Evolutionary conservation across 495 filamentous ascomycete species (phyloP).

Genomic region (Penicillium dipodomyicola): DNA sequence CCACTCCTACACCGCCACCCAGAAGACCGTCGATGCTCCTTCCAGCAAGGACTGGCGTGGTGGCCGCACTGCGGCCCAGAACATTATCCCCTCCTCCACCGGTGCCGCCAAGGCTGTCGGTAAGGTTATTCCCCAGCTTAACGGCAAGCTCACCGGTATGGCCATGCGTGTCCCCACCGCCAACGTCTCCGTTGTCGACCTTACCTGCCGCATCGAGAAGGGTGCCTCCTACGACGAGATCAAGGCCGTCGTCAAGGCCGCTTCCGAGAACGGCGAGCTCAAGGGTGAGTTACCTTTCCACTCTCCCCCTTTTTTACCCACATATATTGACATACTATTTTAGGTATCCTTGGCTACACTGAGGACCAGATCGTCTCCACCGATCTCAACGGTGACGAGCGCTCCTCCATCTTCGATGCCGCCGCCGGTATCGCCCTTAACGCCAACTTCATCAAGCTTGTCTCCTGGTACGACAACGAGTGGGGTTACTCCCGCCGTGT

Average conservation of each 20-base stretch:
- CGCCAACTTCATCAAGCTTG: slow-evolving; percentile 96
- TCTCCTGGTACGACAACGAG: slow-evolving; percentile 97
- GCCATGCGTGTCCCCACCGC: slow-evolving; percentile 96
- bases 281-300: slow-evolving; percentile 50
- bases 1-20: slow-evolving; percentile 99
- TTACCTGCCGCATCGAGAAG: slow-evolving; percentile 94
- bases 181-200: slow-evolving; percentile 98
- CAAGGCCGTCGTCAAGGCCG: slow-evolving; percentile 88
- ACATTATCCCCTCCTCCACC: slow-evolving; percentile 99
- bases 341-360: slow-evolving; percentile 82
- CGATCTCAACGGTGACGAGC: slow-evolving; percentile 85
- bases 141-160: slow-evolving; percentile 99
- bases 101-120: slow-evolving; percentile 99
- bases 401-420: slow-evolving; percentile 98
- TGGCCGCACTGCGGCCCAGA: slow-evolving; percentile 96
- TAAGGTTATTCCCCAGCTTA: slow-evolving; percentile 95
- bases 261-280: slow-evolving; percentile 68
- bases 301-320: background rate
- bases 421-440: slow-evolving; percentile 99
- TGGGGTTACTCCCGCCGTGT: slow-evolving; percentile 99
- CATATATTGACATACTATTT: background rate
- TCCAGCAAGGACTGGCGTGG: slow-evolving; percentile 99
- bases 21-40: slow-evolving; percentile 98
- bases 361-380: slow-evolving; percentile 96
- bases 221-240: slow-evolving; percentile 85